Evolutionary conservation across 129 eudicot genomes (phyloP).

Genomic region (Solidago caesia): DNA sequence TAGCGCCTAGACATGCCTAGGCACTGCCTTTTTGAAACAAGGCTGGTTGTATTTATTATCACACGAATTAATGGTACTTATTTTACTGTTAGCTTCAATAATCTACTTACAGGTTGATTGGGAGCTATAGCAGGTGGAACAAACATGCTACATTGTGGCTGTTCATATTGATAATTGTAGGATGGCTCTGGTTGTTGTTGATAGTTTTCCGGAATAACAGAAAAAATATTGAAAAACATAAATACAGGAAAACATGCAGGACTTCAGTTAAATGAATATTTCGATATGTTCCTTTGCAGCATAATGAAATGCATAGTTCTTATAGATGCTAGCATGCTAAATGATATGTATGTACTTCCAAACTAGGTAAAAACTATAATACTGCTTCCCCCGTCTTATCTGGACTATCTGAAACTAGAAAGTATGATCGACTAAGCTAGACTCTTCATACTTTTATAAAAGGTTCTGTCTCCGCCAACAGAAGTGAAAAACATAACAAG

Average conservation of each 20-base stretch:
- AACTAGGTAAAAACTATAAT: neutral
- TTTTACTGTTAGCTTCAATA: neutral
- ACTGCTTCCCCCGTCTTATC: neutral
- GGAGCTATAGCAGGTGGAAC: slow-evolving; percentile 64
- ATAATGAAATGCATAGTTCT: neutral
- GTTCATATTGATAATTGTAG: slow-evolving; percentile 55
- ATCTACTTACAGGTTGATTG: slow-evolving; percentile 46
- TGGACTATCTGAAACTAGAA: neutral
- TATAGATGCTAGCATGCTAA: neutral
- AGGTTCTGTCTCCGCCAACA: neutral
- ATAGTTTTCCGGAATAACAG: slow-evolving; percentile 35
- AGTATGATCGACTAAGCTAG: neutral
- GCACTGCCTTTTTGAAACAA: too few relatives aligned
- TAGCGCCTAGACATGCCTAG: too few relatives aligned
- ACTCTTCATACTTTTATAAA: neutral
- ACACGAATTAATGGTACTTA: neutral
- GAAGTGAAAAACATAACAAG: neutral
- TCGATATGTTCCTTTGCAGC: neutral
- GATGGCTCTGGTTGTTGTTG: slow-evolving; percentile 42
- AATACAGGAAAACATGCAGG: neutral
- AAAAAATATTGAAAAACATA: neutral
- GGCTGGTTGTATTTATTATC: too few relatives aligned
- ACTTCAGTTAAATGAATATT: neutral
- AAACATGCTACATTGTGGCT: slow-evolving; percentile 43
- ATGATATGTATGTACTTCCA: neutral